A percentile compares a stretch with the other conserved stretches of the same genome.
These are phyloP conservation scores for Persicaria tinctoria DNA, from an alignment of 148 eudicot species.

Conservation along the genomic window DNA sequence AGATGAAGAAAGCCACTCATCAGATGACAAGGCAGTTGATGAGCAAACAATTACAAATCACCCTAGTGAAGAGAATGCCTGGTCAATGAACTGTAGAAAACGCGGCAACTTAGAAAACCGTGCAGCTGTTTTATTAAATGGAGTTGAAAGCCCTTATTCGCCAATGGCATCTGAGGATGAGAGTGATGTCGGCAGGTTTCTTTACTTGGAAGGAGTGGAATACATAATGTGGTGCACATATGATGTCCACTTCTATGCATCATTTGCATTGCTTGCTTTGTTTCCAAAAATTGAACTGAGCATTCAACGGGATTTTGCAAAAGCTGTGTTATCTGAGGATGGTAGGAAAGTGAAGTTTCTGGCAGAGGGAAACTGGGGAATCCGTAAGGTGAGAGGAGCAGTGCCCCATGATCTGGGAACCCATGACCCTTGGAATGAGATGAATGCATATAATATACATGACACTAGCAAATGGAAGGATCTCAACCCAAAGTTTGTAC, in stretches of 20 bases:
- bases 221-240: slow-evolving; percentile 99
- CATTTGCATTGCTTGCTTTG: slow-evolving; percentile 87
- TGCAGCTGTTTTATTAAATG: slow-evolving; percentile 20
- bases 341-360: slow-evolving; percentile 74
- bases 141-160: slow-evolving; percentile 14
- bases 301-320: slow-evolving; percentile 95
- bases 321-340: slow-evolving; percentile 85
- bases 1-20: slow-evolving; percentile 6
- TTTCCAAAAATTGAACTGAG: slow-evolving; percentile 97
- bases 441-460: slow-evolving; percentile 98
- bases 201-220: slow-evolving; percentile 95
- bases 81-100: background rate
- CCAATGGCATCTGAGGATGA: slow-evolving; percentile 22
- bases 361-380: slow-evolving; percentile 87
- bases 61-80: slow-evolving; percentile 19
- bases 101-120: background rate
- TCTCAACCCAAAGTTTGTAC: slow-evolving; percentile 93
- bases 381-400: slow-evolving; percentile 91
- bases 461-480: slow-evolving; percentile 99
- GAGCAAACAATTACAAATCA: background rate
- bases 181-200: slow-evolving; percentile 75
- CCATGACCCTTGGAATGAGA: slow-evolving; percentile 99
- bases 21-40: slow-evolving; percentile 8
- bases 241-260: slow-evolving; percentile 98
- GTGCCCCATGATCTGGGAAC: slow-evolving; percentile 96